Conservation (phyloP, 768 basidiomycete species). For the Tulasnella sp. region DNA sequence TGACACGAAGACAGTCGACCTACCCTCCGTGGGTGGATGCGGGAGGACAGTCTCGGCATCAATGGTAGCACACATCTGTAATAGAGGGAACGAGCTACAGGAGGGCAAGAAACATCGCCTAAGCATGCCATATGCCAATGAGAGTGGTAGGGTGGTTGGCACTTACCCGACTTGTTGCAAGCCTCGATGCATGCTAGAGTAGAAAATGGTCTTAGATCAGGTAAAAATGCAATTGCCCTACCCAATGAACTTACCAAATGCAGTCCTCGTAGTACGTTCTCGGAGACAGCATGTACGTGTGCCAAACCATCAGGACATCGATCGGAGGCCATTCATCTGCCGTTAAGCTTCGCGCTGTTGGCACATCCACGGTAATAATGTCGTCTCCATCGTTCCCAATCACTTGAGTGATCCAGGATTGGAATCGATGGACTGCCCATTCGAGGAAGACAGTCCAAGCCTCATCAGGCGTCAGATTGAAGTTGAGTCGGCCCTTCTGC, state of each 20-base stretch:
- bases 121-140: too few species aligned
- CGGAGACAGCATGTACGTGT: not conserved
- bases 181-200: slow-evolving; percentile 16
- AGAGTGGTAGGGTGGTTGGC: not conserved
- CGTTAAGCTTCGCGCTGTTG: not conserved
- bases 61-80: slow-evolving; percentile 3
- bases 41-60: slow-evolving; percentile 15
- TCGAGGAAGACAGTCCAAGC: slow-evolving; percentile 18
- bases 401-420: too few species aligned
- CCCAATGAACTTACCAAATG: not conserved
- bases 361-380: too few species aligned
- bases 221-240: slow-evolving; percentile 10
- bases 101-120: not conserved
- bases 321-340: not conserved
- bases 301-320: slow-evolving; percentile 5
- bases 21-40: not conserved
- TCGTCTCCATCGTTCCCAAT: too few species aligned
- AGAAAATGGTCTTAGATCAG: not conserved
- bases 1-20: not conserved
- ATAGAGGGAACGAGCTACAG: slow-evolving; percentile 15
- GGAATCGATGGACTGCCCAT: slow-evolving; percentile 4
- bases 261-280: not conserved
- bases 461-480: slow-evolving; percentile 2
- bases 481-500: not conserved
- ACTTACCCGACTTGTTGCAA: slow-evolving; percentile 10